A percentile compares a stretch with the other conserved stretches of the same genome.
Conservation (phyloP, 495 filamentous ascomycete genomes). For the Trichodelitschia bisporula region DNA sequence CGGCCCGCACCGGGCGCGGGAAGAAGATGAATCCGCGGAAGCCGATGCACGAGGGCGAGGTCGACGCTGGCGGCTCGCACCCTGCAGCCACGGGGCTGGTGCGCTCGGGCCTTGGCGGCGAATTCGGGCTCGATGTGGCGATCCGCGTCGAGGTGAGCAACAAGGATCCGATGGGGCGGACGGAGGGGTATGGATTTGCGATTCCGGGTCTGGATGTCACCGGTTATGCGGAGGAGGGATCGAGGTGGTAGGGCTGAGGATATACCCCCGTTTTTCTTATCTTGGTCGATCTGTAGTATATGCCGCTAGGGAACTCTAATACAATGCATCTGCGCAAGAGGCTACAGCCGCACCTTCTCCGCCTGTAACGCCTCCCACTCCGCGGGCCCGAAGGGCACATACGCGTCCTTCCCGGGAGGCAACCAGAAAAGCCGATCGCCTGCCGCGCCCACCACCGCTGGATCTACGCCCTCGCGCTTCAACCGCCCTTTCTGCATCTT, state of each 20-base stretch:
- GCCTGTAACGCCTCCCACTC: conserved; percentile 11
- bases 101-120: conserved; percentile 13
- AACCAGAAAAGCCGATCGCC: conserved; percentile 13
- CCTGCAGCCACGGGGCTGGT: conserved; percentile 13
- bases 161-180: conserved; percentile 12
- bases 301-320: too few species aligned
- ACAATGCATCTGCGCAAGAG: too few species aligned
- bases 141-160: conserved; percentile 15
- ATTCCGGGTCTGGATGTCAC: conserved; percentile 14
- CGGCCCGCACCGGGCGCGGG: neutral
- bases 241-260: conserved; percentile 3
- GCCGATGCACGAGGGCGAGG: conserved; percentile 15
- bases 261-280: too few species aligned
- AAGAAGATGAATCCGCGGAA: conserved; percentile 11
- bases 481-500: conserved; percentile 10
- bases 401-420: conserved; percentile 6
- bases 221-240: conserved; percentile 2
- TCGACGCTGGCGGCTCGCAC: conserved; percentile 13
- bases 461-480: conserved; percentile 9
- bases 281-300: too few species aligned
- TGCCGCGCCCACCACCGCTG: conserved; percentile 2
- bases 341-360: conserved; percentile 9
- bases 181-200: conserved; percentile 18
- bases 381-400: conserved; percentile 10
- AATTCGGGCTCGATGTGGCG: conserved; percentile 15